Base-by-base conservation (phyloP, 2,329 filamentous ascomycete species). In the Aspergillus caelatus region DNA sequence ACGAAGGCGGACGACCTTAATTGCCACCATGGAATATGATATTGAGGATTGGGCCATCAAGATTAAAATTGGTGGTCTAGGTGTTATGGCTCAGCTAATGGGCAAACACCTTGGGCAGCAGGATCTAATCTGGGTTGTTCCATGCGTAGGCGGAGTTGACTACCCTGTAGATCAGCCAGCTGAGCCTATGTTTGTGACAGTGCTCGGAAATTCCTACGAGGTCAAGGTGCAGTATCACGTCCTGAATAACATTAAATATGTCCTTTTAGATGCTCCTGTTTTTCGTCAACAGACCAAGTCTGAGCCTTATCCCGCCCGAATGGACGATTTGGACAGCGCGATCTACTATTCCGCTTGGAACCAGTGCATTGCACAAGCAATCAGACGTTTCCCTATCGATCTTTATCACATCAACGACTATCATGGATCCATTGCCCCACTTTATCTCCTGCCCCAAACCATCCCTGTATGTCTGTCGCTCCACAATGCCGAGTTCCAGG, bases 341-440 rank as follows among this genome's bases (percentile, higher is more conserved):
- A 86, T 91, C 54, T 89, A 89, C 75, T 90, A 90, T 72, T 89
- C 86, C 2, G 87, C 87, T 3, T 91, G 88, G 88, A 91, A 91
- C 67, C 86, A 87, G 73, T 91, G 88, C 72, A 89, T 91, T 68
- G 87, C 88, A 9, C 83, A 88, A 67, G 79, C 87, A 1, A 84
- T 89, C 67, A 83, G 83, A 61, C 84, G 88, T 19, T 91, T 90
- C 72, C 82, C 85, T 0, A 80, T 88, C 63, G 86, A 89, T 68
- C 72, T 89, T n/a, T 89, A 89, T 72, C 87, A 89, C 71, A 86
- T 89, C 73, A 89, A 89, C 74, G 87, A 88, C 70, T 89, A 89
- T 70, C 87, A 89, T 66, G 87, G 87, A 59, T 84, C 86, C 4
- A 75, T 87, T 14, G 88, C 88, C 48, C 88, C 88, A 2, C 80